A percentile compares a stretch with the other conserved stretches of the same genome.
phyloP scores from a whole-genome alignment of 1,139 yeast species.

The Protomyces inundatus region DNA sequence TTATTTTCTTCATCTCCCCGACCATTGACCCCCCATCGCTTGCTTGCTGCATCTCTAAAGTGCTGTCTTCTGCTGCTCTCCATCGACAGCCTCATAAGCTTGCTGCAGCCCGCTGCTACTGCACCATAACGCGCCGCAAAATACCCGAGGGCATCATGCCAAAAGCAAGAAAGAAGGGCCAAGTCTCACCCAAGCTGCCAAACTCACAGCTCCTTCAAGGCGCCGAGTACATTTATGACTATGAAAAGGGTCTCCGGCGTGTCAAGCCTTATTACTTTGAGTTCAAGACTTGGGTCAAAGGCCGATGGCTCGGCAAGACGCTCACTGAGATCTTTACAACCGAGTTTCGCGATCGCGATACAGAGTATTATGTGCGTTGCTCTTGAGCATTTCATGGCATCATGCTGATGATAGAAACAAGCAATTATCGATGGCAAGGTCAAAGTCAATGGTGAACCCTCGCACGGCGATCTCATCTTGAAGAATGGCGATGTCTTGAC shows the following conservation, averaged over 20 bases:
- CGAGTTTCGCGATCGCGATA: slow-evolving; percentile 79
- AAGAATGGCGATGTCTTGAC: slow-evolving; percentile 78
- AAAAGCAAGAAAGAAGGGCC: slow-evolving; percentile 4
- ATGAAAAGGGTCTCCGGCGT: slow-evolving; percentile 48
- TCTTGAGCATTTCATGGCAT: slow-evolving; percentile 12
- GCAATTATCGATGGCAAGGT: slow-evolving; percentile 73
- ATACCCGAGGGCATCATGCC: slow-evolving; percentile 8
- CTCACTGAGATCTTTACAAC: slow-evolving; percentile 70
- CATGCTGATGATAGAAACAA: slow-evolving; percentile 36
- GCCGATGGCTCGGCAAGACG: slow-evolving; percentile 81
- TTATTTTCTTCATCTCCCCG: background rate
- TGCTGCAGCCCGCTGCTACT: background rate
- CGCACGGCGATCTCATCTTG: slow-evolving; percentile 60
- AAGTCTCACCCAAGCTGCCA: slow-evolving; percentile 16
- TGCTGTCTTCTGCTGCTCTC: background rate
- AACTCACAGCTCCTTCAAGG: slow-evolving; percentile 32
- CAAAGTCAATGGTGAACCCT: slow-evolving; percentile 59
- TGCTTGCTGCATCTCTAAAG: background rate
- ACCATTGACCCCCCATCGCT: background rate
- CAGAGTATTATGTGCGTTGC: slow-evolving; percentile 52
- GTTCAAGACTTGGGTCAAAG: slow-evolving; percentile 83
- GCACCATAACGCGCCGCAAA: background rate
- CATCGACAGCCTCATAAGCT: background rate
- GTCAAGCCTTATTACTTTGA: slow-evolving; percentile 85
- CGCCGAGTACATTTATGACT: slow-evolving; percentile 41